Evolutionary conservation across 1,284 basidiomycete species (phyloP).

Genomic region (Malassezia equina): DNA sequence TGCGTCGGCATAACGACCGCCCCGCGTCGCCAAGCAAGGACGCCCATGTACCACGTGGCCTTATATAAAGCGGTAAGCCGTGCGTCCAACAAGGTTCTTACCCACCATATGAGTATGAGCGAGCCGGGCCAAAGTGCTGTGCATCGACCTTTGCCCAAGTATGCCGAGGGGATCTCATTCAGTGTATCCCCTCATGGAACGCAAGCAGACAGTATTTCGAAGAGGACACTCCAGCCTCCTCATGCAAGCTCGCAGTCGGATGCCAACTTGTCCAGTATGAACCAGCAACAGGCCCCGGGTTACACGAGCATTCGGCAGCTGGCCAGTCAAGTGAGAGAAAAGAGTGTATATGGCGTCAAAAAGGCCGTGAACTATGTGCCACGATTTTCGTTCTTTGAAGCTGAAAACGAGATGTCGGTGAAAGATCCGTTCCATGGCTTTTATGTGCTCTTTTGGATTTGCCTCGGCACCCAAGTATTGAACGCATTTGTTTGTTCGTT

Average conservation of each 20-base stretch:
- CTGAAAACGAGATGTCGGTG: background rate
- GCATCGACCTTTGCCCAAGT: background rate
- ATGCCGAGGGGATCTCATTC: background rate
- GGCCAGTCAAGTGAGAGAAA: background rate
- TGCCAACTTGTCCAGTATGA: background rate
- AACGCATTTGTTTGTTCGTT: conserved; percentile 37
- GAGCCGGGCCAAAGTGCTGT: background rate
- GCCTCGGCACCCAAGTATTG: conserved; percentile 36
- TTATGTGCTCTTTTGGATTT: conserved; percentile 47
- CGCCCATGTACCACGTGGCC: background rate
- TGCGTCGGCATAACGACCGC: background rate
- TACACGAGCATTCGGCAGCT: background rate
- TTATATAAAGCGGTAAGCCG: background rate
- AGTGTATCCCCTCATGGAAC: background rate
- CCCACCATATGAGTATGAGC: background rate
- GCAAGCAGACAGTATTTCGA: background rate
- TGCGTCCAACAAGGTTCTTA: background rate
- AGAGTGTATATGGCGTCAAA: background rate
- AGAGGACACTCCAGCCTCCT: background rate
- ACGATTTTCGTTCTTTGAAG: conserved; percentile 9
- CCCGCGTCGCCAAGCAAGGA: background rate
- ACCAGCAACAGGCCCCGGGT: background rate
- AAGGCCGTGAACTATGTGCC: conserved; percentile 6
- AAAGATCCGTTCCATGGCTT: conserved; percentile 36
- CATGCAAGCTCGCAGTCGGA: background rate